Base-by-base conservation (phyloP, 2,329 filamentous ascomycete genomes). In the Harringtonia aguacate region DNA sequence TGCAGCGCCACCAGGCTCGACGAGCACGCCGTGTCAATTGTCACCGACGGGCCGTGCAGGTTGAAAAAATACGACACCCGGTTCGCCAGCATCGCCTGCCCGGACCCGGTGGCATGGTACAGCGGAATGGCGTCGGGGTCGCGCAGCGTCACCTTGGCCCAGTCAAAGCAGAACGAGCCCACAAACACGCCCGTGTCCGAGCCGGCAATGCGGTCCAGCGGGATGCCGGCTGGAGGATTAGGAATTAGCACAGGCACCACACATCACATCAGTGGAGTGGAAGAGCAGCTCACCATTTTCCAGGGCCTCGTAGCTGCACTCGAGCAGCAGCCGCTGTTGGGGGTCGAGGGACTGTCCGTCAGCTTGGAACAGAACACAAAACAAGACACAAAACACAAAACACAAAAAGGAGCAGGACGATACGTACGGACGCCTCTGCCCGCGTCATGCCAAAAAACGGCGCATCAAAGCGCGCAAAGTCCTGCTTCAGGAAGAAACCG, bases 11-110 rank as follows among this genome's bases (percentile, higher is more conserved):
- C 55, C 3, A 70, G 50, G 22, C 58, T 61, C 7, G 61, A 59
- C 0, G 66, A 69, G 48, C 69, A 72, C 2, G 61, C 69, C 1
- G 69, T 70, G 44, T 71, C 66, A 0, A 70, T 48, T 0, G 63
- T 64, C 39, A 70, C 47, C 36, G 62, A 64, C 0, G 66, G 60
- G 0, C 67, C 66, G n/a, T 53, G 53, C 29, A 69, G 53, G 46
- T 70, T 59, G 37, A 64, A 67, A 41, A 60, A 62, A 46, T 65
- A 65, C 0, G 61, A 67, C 2, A 69, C 48, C 7, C 66, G 58
- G 46, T 68, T 68, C 0, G 64, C 57, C 18, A 63, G 43, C 40
- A 67, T 62, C 8, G 58, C 55, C 21, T 57, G 51, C 2, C 55
- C 54, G 1, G 51, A 59, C 39, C 64, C 64, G 0, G 62, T 63